phyloP scores from a whole-genome alignment of 768 basidiomycete species.

The Pleurotus tuber-regium region DNA sequence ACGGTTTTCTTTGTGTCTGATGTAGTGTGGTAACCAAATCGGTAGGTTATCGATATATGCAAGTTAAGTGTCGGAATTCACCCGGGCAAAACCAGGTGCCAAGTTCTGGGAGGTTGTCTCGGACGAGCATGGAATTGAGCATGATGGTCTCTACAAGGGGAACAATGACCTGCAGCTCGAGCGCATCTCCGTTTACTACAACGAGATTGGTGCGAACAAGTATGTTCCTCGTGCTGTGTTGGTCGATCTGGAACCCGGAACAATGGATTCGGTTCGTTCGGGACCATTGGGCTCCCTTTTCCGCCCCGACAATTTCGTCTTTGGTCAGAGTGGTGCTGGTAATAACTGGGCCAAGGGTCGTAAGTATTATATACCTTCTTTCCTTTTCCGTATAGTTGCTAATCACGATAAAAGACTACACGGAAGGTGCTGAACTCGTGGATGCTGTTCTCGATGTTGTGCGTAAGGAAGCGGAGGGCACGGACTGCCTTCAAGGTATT shows the following conservation, averaged over 20 bases:
- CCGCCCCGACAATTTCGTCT: constrained; percentile 98
- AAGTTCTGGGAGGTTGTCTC: constrained; percentile 98
- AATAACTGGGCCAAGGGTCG: constrained; percentile 99
- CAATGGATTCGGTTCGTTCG: constrained; percentile 90
- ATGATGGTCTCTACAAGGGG: constrained; percentile 92
- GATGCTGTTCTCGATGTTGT: constrained; percentile 98
- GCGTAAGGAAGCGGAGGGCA: constrained; percentile 97
- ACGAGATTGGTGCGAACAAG: constrained; percentile 92
- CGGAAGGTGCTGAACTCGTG: constrained; percentile 96
- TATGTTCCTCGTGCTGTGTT: constrained; percentile 98
- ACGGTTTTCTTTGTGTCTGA: constrained; percentile 25
- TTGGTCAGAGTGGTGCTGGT: constrained; percentile 96
- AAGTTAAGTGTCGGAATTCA: too few relatives aligned
- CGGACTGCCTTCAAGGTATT: constrained; percentile 93
- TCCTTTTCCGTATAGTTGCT: constrained; percentile 1
- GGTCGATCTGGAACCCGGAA: constrained; percentile 97
- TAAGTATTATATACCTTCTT: too few relatives aligned
- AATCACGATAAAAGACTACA: constrained; percentile 58
- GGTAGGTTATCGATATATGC: constrained; percentile 51
- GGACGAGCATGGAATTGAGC: constrained; percentile 96
- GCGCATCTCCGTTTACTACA: constrained; percentile 97
- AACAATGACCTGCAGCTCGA: constrained; percentile 94
- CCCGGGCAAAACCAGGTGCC: too few relatives aligned
- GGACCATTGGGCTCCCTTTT: constrained; percentile 90
- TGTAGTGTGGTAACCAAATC: constrained; percentile 98